Evolutionary conservation across 2,329 filamentous ascomycete genomes (phyloP).

Genomic region (Neofusicoccum sp.): DNA sequence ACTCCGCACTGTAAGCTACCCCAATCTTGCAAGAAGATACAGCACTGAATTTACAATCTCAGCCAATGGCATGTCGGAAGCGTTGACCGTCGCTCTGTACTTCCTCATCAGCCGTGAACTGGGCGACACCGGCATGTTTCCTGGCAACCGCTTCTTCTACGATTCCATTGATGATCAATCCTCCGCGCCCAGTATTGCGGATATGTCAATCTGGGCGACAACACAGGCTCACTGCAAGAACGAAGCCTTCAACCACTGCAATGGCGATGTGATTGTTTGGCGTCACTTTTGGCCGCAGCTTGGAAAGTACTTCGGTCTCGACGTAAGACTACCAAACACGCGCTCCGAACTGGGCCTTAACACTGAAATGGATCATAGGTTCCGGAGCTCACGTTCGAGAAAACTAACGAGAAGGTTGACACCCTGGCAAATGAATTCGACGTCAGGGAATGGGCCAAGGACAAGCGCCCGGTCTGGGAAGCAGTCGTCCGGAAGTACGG

Average conservation of each 20-base stretch:
- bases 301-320: conserved; percentile 38
- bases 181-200: conserved; percentile 37
- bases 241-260: conserved; percentile 47
- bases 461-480: not conserved
- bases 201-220: conserved; percentile 43
- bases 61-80: conserved; percentile 43
- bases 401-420: not conserved
- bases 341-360: not conserved
- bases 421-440: not conserved
- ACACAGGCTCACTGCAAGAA: conserved; percentile 35
- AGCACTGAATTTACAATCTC: conserved; percentile 20
- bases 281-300: conserved; percentile 47
- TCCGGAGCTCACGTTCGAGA: not conserved
- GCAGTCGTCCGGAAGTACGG: not conserved
- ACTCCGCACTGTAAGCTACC: conserved; percentile 7
- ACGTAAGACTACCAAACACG: conserved; percentile 6
- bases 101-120: conserved; percentile 40
- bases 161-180: conserved; percentile 39
- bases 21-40: not conserved
- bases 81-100: conserved; percentile 46
- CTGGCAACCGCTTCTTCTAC: conserved; percentile 38
- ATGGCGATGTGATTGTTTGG: conserved; percentile 43
- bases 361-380: not conserved
- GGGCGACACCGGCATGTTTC: conserved; percentile 37
- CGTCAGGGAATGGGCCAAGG: not conserved